Percentiles rank a stretch among this genome's conserved stretches.
These are phyloP conservation scores for Oxalis stricta DNA, from an alignment of 441 rosid genomes.

Conservation along the genomic window DNA sequence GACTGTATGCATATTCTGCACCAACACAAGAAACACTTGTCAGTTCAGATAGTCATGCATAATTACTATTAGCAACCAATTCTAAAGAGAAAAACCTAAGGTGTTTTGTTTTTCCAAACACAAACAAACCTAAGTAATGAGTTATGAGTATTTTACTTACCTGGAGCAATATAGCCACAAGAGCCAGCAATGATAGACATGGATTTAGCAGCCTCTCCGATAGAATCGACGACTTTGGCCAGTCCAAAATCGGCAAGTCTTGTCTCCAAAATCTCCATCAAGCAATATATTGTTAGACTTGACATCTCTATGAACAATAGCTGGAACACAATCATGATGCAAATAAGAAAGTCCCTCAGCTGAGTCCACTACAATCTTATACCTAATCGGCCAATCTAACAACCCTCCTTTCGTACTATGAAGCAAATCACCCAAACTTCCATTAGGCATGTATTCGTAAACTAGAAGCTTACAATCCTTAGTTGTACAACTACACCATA, in stretches of 20 bases:
- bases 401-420: constrained; percentile 34
- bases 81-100: too few species aligned
- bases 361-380: constrained; percentile 37
- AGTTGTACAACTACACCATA: constrained; percentile 50
- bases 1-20: constrained; percentile 53
- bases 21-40: neutral
- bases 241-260: constrained; percentile 69
- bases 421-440: constrained; percentile 46
- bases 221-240: constrained; percentile 37
- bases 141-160: too few species aligned
- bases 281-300: constrained; percentile 57
- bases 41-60: neutral
- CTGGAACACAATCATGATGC: constrained; percentile 63
- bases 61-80: too few species aligned
- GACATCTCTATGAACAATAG: constrained; percentile 65
- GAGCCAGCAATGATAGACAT: constrained; percentile 69
- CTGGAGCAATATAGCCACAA: constrained; percentile 78
- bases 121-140: too few species aligned
- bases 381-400: constrained; percentile 47
- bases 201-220: constrained; percentile 26
- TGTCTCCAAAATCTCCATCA: constrained; percentile 40
- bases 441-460: constrained; percentile 63
- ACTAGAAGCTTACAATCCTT: constrained; percentile 43
- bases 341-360: constrained; percentile 63
- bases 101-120: too few species aligned